Evolutionary conservation across 2,329 filamentous ascomycete genomes (phyloP).

Genomic region (Penicillium sp.): DNA sequence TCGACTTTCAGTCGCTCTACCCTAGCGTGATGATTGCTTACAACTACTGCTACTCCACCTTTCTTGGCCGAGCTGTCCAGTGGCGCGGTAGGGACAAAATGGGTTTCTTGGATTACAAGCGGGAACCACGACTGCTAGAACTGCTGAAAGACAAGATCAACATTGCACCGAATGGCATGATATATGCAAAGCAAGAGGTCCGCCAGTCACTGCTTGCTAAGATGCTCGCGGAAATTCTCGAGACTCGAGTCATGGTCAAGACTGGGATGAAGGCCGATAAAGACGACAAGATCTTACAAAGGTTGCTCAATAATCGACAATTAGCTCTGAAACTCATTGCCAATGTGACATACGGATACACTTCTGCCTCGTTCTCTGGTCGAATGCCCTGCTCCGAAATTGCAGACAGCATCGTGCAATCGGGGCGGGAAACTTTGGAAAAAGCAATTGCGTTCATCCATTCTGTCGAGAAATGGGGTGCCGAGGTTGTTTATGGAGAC

Average conservation of each 20-base stretch:
- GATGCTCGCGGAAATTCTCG: constrained; percentile 94
- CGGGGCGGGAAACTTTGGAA: constrained; percentile 90
- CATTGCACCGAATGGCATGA: constrained; percentile 92
- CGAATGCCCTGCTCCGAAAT: constrained; percentile 98
- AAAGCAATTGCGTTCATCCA: constrained; percentile 92
- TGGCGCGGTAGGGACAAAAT: constrained; percentile 95
- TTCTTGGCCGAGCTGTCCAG: constrained; percentile 78
- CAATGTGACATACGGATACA: constrained; percentile 99
- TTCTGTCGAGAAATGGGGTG: constrained; percentile 81
- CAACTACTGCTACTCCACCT: constrained; percentile 98
- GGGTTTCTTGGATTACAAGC: constrained; percentile 86
- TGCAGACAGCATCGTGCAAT: constrained; percentile 97
- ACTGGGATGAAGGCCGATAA: constrained; percentile 93
- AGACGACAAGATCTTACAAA: constrained; percentile 81
- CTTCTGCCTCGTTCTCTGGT: constrained; percentile 93
- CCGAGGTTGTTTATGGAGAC: constrained; percentile 97
- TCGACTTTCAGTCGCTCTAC: constrained; percentile 96
- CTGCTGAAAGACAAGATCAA: constrained; percentile 85
- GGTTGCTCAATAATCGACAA: constrained; percentile 89
- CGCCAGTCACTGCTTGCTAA: constrained; percentile 90
- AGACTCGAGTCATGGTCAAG: constrained; percentile 97
- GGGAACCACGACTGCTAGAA: constrained; percentile 73
- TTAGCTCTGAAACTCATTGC: constrained; percentile 92
- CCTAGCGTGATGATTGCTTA: constrained; percentile 99
- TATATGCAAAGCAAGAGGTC: constrained; percentile 84